These are phyloP conservation scores for Cucurbita maxima DNA, from an alignment of 306 rosid species.

Conservation along the genomic window DNA sequence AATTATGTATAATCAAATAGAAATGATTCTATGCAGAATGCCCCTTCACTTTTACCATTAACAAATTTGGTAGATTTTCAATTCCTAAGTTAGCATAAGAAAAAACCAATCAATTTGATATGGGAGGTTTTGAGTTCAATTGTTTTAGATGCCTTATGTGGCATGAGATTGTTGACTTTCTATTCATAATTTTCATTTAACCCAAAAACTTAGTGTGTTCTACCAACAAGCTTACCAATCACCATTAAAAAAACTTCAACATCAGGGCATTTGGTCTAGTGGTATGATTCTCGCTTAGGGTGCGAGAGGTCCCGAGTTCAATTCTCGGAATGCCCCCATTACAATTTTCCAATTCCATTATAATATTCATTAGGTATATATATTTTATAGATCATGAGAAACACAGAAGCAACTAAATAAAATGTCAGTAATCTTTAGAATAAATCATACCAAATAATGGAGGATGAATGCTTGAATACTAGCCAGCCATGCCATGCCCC, in stretches of 20 bases:
- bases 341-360: background rate
- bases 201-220: too few relatives aligned
- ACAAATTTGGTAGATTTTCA: background rate
- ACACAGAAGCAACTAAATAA: background rate
- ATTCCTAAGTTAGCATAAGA: background rate
- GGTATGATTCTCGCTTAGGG: conserved; percentile 48
- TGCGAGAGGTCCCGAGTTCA: conserved; percentile 40
- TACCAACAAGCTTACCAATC: too few relatives aligned
- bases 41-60: background rate
- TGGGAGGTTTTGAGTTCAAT: too few relatives aligned
- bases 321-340: conserved; percentile 12
- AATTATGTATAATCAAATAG: too few relatives aligned
- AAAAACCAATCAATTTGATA: background rate
- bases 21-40: too few relatives aligned
- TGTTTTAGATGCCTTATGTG: too few relatives aligned
- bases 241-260: too few relatives aligned
- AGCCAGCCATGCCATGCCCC: background rate
- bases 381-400: too few relatives aligned
- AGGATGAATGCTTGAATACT: background rate
- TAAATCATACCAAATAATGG: background rate
- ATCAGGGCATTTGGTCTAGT: conserved; percentile 27
- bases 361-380: too few relatives aligned
- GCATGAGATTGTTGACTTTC: background rate
- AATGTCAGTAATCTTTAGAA: background rate
- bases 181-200: too few relatives aligned